Conservation (phyloP, 345 rosid genomes). For the Crucihimalaya himalaica region DNA sequence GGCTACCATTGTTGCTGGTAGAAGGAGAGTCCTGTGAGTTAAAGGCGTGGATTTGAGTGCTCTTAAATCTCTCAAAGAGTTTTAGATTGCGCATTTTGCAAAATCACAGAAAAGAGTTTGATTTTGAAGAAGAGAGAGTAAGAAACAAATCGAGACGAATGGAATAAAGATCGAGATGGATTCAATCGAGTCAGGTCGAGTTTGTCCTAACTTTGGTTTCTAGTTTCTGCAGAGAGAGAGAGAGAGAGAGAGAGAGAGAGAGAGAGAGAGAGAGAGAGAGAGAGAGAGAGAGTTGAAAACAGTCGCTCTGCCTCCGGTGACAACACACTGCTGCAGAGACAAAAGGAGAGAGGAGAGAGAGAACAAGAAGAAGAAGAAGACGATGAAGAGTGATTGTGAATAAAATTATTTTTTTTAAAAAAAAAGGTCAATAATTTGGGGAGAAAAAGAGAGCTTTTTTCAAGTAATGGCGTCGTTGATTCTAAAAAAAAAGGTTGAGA, state of each 20-base stretch:
- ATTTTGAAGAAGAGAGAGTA: background rate
- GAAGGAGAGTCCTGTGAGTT: constrained; percentile 46
- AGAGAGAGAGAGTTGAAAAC: constrained; percentile 12
- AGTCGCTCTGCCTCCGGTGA: constrained; percentile 10
- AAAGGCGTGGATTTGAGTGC: constrained; percentile 74
- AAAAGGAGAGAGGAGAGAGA: constrained; percentile 4
- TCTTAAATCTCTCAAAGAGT: constrained; percentile 58
- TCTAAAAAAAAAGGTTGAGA: background rate
- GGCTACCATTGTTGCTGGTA: constrained; percentile 37
- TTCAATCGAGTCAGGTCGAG: background rate
- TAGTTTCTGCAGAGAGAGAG: background rate
- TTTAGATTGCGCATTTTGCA: constrained; percentile 55
- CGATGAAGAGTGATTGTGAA: constrained; percentile 18
- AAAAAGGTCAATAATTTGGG: constrained; percentile 33
- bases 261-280: background rate
- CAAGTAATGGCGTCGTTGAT: constrained; percentile 3
- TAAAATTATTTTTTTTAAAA: background rate
- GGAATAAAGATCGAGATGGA: background rate
- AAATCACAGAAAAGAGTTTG: background rate
- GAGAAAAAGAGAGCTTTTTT: constrained; percentile 23
- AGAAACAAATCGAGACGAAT: constrained; percentile 17
- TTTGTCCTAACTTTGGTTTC: background rate
- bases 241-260: background rate
- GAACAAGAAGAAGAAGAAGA: background rate
- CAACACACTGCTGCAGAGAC: constrained; percentile 16